These are phyloP conservation scores for Basipetospora chlamydospora DNA, from an alignment of 2,329 filamentous ascomycete genomes.

Conservation along the genomic window DNA sequence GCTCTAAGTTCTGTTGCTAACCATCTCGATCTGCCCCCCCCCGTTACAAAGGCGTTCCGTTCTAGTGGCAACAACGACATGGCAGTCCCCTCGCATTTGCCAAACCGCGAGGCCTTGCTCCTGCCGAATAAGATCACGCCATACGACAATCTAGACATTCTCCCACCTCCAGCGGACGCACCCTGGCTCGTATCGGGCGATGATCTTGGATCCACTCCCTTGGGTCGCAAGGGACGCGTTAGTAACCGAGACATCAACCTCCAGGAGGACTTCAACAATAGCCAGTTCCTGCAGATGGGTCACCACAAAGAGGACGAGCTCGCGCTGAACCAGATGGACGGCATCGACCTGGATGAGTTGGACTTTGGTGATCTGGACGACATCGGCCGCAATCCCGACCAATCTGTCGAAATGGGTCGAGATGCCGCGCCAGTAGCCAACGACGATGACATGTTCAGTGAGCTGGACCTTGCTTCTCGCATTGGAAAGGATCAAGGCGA, in stretches of 20 bases:
- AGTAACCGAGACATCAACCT: conserved; percentile 53
- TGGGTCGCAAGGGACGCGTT: conserved; percentile 41
- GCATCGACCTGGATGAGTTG: conserved; percentile 51
- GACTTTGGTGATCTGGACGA: conserved; percentile 65
- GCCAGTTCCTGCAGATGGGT: conserved; percentile 64
- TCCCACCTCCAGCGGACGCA: conserved; percentile 81
- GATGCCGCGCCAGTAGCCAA: conserved; percentile 55
- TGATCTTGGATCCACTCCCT: conserved; percentile 33
- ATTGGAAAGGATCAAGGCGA: conserved; percentile 39
- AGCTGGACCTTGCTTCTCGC: conserved; percentile 42
- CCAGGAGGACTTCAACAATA: conserved; percentile 56
- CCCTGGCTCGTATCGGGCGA: conserved; percentile 68
- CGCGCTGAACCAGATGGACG: conserved; percentile 41
- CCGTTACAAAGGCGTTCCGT: conserved; percentile 65
- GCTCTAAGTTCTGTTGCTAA: conserved; percentile 3
- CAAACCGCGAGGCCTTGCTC: conserved; percentile 73
- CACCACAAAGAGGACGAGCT: conserved; percentile 43
- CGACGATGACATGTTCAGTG: conserved; percentile 56
- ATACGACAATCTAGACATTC: conserved; percentile 60
- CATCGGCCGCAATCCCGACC: conserved; percentile 33
- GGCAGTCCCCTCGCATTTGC: conserved; percentile 64
- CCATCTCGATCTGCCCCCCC: conserved; percentile 24
- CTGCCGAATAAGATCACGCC: conserved; percentile 88
- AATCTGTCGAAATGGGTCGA: conserved; percentile 79
- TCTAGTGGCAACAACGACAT: conserved; percentile 91